Base-by-base conservation (phyloP, 2,329 filamentous ascomycete species). In the Lasiodiplodia gonubiensis region DNA sequence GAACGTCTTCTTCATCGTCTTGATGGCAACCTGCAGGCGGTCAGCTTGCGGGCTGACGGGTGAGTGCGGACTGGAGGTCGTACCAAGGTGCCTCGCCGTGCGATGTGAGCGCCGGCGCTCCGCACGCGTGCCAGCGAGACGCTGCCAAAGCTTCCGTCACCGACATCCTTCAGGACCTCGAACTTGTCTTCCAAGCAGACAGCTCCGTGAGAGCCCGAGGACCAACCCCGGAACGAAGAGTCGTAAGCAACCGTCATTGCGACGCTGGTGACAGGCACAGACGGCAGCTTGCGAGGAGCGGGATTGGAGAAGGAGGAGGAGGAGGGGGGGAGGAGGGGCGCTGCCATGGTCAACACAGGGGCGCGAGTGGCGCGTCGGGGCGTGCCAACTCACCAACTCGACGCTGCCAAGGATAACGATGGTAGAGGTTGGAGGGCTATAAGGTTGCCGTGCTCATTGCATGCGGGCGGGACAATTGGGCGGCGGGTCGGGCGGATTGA, bases 1-100 rank as follows among this genome's bases (percentile, higher is more conserved):
- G 74, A 98, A 99, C 0, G 91, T 94, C 87, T 99, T 99, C 86
- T 99, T 99, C 95, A 99, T 99, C 6, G 95, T 98, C 83, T 99
- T 99, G 82, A 99, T 97, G 52, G 95, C 95, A 74, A 99, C 92
- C 95, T 98, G 65, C 67, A 7, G 68, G 33, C 12, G 49, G 54
- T 39, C 33, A 60, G 33, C 53, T 33, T 23, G 3, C 7, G n/a
- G 37, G 25, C 27, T 55, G 57, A 61, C 70, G 55, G 33, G 57
- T 59, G 55, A 35, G 8, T 25, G 12, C 16, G 10, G 25, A 14
- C 35, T 27, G 46, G 49, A 63, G 35, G 25, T 84, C 90, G 85
- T 89, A 98, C 94, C 85, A 98, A 88, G 68, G 94, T 97, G 73
- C 94, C 94, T 78, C 94, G 88, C 72, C 93, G 91, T 74, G 94